Conservation (phyloP, 208 protist genomes). For the Acanthamoeba healyi region DNA sequence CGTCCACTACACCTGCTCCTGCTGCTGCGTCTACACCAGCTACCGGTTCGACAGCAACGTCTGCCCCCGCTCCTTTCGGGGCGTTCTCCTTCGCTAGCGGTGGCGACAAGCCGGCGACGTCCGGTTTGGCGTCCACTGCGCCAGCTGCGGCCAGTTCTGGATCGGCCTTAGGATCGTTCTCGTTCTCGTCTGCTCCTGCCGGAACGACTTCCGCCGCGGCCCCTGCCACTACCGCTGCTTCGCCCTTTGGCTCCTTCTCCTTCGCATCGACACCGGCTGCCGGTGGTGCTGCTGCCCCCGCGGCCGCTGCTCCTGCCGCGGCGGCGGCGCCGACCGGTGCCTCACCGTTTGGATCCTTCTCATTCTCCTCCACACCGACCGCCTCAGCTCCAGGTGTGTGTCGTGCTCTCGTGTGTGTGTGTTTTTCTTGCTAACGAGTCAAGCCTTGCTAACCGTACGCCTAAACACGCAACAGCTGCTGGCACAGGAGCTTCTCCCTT, state of each 20-base stretch:
- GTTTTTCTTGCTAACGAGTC: too few relatives aligned
- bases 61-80: neutral
- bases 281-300: neutral
- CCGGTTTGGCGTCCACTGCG: neutral
- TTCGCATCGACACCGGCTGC: neutral
- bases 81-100: neutral
- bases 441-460: too few relatives aligned
- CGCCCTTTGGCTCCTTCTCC: conserved; percentile 10
- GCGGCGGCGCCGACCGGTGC: neutral
- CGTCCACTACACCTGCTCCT: neutral
- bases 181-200: neutral
- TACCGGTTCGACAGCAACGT: neutral
- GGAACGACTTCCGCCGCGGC: neutral
- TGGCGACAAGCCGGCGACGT: neutral
- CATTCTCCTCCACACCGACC: neutral
- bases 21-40: neutral
- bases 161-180: neutral
- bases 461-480: too few relatives aligned
- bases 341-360: neutral
- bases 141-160: neutral
- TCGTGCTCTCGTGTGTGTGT: neutral
- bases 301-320: neutral
- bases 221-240: neutral
- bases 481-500: neutral
- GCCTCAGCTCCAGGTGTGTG: neutral